A percentile compares a stretch with the other conserved stretches of the same genome.
These are phyloP conservation scores for Vitis hybrid DNA, from an alignment of 177 flowering plant species.

Conservation along the genomic window DNA sequence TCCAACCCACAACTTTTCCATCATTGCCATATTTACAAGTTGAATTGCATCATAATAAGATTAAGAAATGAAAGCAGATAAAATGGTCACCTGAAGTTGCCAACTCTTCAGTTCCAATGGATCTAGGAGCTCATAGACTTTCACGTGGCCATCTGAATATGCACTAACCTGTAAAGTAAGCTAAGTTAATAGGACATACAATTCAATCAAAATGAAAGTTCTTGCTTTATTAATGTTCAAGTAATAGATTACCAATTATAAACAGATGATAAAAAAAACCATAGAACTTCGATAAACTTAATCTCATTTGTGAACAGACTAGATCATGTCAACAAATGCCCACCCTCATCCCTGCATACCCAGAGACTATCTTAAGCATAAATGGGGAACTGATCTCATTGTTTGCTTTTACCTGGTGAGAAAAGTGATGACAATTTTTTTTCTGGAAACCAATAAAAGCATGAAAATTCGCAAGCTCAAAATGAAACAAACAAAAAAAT, in stretches of 20 bases:
- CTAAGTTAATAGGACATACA: neutral
- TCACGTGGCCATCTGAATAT: constrained; percentile 74
- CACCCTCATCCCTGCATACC: too few species aligned
- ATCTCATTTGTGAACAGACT: too few species aligned
- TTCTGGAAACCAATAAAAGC: too few species aligned
- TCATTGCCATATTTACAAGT: neutral
- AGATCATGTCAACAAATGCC: too few species aligned
- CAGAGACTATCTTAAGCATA: too few species aligned
- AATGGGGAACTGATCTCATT: too few species aligned
- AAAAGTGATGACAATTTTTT: too few species aligned
- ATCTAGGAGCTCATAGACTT: constrained; percentile 75
- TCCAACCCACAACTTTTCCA: neutral
- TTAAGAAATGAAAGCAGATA: neutral
- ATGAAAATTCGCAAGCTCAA: too few species aligned
- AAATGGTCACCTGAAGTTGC: constrained; percentile 84
- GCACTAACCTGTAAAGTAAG: constrained; percentile 57
- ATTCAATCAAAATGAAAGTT: neutral
- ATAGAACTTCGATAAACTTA: too few species aligned
- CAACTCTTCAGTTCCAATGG: constrained; percentile 74
- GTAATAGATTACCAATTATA: neutral
- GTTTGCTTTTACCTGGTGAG: too few species aligned
- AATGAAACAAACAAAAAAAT: too few species aligned
- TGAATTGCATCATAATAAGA: neutral
- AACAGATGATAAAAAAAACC: neutral
- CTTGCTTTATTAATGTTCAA: neutral